Evolutionary conservation across 1,284 basidiomycete species (phyloP).

Genomic region (Sporisorium iseilematis-ciliati): DNA sequence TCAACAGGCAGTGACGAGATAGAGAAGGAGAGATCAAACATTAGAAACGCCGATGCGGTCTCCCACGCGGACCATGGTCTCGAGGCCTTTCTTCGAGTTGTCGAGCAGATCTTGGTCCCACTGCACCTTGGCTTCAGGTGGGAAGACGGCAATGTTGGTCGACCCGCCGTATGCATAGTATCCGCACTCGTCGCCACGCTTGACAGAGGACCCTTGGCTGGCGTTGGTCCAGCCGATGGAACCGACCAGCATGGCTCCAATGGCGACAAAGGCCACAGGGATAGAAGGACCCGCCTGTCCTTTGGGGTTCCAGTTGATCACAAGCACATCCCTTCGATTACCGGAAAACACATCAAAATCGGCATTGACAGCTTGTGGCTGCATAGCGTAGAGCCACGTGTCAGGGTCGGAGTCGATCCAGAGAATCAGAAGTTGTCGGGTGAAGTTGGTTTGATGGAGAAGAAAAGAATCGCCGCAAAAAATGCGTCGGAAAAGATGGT

Average conservation of each 20-base stretch:
- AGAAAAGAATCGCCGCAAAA: conserved; percentile 5
- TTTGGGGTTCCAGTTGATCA: conserved; percentile 52
- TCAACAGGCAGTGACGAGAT: background rate
- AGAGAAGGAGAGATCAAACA: conserved; percentile 3
- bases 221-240: conserved; percentile 81
- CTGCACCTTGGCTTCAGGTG: conserved; percentile 72
- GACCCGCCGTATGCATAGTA: conserved; percentile 71
- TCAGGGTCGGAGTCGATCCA: background rate
- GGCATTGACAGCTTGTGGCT: conserved; percentile 62
- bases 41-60: conserved; percentile 57
- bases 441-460: background rate
- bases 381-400: conserved; percentile 7
- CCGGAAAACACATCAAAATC: conserved; percentile 64
- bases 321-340: conserved; percentile 54
- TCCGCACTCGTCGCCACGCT: conserved; percentile 86
- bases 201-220: conserved; percentile 80
- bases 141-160: conserved; percentile 54
- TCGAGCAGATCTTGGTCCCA: conserved; percentile 93
- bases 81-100: conserved; percentile 76
- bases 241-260: conserved; percentile 74
- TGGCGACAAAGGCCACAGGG: conserved; percentile 58
- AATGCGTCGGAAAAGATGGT: conserved; percentile 2
- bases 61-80: conserved; percentile 80
- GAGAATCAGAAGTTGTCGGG: background rate
- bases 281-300: conserved; percentile 14